A percentile compares a stretch with the other conserved stretches of the same genome.
Evolutionary conservation across 345 rosid species (phyloP).

Genomic region (Boechera stricta): DNA sequence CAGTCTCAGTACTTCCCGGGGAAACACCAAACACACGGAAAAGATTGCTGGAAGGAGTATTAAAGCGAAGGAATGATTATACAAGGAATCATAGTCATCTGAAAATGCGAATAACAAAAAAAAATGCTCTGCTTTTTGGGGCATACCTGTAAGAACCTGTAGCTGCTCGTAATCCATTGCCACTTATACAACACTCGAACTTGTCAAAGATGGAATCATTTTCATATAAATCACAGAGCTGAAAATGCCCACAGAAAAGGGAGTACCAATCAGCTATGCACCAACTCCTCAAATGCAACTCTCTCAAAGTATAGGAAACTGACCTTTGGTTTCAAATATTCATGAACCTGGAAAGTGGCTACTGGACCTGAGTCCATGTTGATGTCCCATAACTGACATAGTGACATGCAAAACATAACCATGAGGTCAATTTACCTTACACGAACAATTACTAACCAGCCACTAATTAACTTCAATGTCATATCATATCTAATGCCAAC

Average conservation of each 20-base stretch:
- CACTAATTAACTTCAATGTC: background rate
- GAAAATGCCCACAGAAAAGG: constrained; percentile 38
- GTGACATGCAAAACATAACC: constrained; percentile 45
- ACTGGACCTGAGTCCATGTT: constrained; percentile 99
- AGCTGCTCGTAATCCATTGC: constrained; percentile 89
- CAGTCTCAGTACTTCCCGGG: constrained; percentile 73
- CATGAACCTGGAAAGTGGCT: constrained; percentile 92
- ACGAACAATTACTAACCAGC: background rate
- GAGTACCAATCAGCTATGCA: constrained; percentile 36
- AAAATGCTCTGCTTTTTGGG: constrained; percentile 15
- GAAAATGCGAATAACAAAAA: constrained; percentile 5
- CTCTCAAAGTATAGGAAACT: constrained; percentile 31
- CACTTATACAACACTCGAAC: constrained; percentile 97
- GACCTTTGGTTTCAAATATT: constrained; percentile 90
- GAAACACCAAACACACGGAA: constrained; percentile 92
- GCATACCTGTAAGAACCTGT: constrained; percentile 97
- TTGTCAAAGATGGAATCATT: constrained; percentile 98
- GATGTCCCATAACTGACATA: constrained; percentile 84
- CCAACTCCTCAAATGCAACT: constrained; percentile 32
- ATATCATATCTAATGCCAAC: constrained; percentile 3
- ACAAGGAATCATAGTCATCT: constrained; percentile 28
- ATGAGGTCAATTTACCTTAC: constrained; percentile 13
- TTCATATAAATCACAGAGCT: constrained; percentile 98
- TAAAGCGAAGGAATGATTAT: constrained; percentile 10
- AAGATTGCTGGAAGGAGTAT: constrained; percentile 64